phyloP scores from a whole-genome alignment of 2,329 filamentous ascomycete species.

The Oidium heveae region DNA sequence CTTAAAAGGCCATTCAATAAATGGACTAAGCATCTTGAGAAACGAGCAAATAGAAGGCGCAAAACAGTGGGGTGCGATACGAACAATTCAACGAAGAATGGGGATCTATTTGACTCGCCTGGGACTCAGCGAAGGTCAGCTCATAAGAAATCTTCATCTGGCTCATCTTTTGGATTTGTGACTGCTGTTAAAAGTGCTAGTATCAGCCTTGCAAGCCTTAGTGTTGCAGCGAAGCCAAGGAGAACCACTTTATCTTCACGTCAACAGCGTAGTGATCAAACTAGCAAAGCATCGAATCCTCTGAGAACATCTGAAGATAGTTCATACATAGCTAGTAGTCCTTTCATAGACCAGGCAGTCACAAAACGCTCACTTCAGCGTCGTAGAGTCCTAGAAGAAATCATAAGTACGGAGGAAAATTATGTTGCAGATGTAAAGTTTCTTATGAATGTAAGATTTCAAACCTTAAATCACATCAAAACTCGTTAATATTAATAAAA shows the following conservation, averaged over 20 bases:
- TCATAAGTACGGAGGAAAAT: slow-evolving; percentile 64
- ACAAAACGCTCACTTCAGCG: slow-evolving; percentile 48
- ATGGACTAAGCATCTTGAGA: slow-evolving; percentile 48
- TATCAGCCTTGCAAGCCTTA: slow-evolving; percentile 49
- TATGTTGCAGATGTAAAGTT: slow-evolving; percentile 77
- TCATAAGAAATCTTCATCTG: slow-evolving; percentile 37
- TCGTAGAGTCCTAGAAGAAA: slow-evolving; percentile 58
- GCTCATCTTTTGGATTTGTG: slow-evolving; percentile 56
- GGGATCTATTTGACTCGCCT: slow-evolving; percentile 13
- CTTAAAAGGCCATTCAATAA: slow-evolving; percentile 30
- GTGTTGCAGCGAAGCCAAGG: slow-evolving; percentile 36
- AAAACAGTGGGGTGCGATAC: slow-evolving; percentile 15
- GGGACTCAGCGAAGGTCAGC: slow-evolving; percentile 15
- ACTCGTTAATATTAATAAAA: slow-evolving; percentile 13
- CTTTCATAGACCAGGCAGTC: slow-evolving; percentile 37
- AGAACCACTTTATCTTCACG: slow-evolving; percentile 25
- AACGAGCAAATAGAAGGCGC: slow-evolving; percentile 23
- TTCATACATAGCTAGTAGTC: slow-evolving; percentile 28
- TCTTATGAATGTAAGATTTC: slow-evolving; percentile 47
- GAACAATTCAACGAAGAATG: slow-evolving; percentile 5
- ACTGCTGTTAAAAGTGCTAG: slow-evolving; percentile 62
- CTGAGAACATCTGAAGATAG: slow-evolving; percentile 42
- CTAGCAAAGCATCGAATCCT: slow-evolving; percentile 33
- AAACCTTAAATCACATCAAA: slow-evolving; percentile 28
- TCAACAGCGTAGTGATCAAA: slow-evolving; percentile 33